phyloP scores from a whole-genome alignment of 805 yeast genomes.

The Teunomyces barrocoloradensis region DNA sequence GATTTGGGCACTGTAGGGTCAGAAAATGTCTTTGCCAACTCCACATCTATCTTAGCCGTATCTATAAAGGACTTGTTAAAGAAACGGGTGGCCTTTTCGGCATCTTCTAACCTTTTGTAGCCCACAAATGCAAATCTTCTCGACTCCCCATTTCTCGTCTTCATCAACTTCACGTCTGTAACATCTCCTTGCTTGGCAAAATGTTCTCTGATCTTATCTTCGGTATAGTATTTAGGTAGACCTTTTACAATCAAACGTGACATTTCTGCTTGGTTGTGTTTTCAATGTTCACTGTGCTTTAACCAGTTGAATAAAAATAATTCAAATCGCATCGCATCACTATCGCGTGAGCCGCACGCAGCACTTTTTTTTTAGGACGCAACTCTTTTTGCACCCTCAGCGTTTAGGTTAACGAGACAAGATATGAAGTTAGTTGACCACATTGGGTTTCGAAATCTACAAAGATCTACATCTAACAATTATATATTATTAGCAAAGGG shows the following conservation, averaged over 20 bases:
- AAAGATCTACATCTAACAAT: slow-evolving; percentile 3
- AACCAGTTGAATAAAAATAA: neutral
- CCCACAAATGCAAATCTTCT: slow-evolving; percentile 95
- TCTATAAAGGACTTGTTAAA: slow-evolving; percentile 79
- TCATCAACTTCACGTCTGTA: slow-evolving; percentile 86
- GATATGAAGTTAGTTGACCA: slow-evolving; percentile 31
- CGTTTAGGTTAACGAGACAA: neutral
- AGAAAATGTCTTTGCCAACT: slow-evolving; percentile 78
- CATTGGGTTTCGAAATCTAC: slow-evolving; percentile 19
- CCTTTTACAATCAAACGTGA: slow-evolving; percentile 93
- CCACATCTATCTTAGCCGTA: slow-evolving; percentile 76
- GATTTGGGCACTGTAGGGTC: slow-evolving; percentile 80
- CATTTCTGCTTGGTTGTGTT: slow-evolving; percentile 32
- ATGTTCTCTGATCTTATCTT: slow-evolving; percentile 65
- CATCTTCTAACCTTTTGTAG: slow-evolving; percentile 68
- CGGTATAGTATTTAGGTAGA: slow-evolving; percentile 73
- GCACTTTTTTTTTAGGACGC: neutral
- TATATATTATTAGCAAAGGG: neutral
- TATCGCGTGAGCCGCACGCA: slow-evolving; percentile 4
- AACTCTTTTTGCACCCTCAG: slow-evolving; percentile 3
- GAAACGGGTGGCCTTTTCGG: slow-evolving; percentile 70
- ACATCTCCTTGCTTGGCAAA: slow-evolving; percentile 63
- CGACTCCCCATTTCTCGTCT: slow-evolving; percentile 78
- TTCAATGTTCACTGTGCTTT: neutral
- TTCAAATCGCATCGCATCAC: slow-evolving; percentile 7